These are phyloP conservation scores for Stygiomarasmius scandens DNA, from an alignment of 1,284 basidiomycete species.

Conservation along the genomic window DNA sequence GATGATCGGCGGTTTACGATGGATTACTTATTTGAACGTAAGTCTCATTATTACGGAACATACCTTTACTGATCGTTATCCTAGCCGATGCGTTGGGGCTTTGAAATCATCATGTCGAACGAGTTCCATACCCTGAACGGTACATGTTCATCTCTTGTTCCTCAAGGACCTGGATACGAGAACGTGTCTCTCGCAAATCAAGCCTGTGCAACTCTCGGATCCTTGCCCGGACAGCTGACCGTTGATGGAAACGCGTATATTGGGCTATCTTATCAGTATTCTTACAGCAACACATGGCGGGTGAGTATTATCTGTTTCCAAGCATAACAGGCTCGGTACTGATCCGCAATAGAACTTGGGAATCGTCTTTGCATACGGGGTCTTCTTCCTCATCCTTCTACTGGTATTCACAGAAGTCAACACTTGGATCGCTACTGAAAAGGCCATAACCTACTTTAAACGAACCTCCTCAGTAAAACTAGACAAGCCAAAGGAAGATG, in stretches of 20 bases:
- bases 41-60: no score
- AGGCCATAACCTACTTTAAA: no score
- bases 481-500: not conserved
- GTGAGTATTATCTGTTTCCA: not conserved
- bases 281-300: slow-evolving; percentile 57
- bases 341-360: slow-evolving; percentile 56
- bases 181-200: slow-evolving; percentile 44
- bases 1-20: slow-evolving; percentile 66
- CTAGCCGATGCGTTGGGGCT: slow-evolving; percentile 43
- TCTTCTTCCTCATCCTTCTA: slow-evolving; percentile 49
- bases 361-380: slow-evolving; percentile 54
- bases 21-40: slow-evolving; percentile 68
- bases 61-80: not conserved
- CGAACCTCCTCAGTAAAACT: no score
- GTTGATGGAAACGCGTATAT: slow-evolving; percentile 50
- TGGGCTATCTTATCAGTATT: slow-evolving; percentile 52
- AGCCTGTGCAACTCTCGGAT: slow-evolving; percentile 50
- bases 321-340: not conserved
- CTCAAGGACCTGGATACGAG: slow-evolving; percentile 48
- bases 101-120: slow-evolving; percentile 56
- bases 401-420: slow-evolving; percentile 51
- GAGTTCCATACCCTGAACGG: slow-evolving; percentile 54
- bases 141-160: slow-evolving; percentile 44
- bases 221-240: slow-evolving; percentile 32
- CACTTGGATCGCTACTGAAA: not conserved